Base-by-base conservation (phyloP, 2,329 filamentous ascomycete genomes). In the Bisporella sp. region DNA sequence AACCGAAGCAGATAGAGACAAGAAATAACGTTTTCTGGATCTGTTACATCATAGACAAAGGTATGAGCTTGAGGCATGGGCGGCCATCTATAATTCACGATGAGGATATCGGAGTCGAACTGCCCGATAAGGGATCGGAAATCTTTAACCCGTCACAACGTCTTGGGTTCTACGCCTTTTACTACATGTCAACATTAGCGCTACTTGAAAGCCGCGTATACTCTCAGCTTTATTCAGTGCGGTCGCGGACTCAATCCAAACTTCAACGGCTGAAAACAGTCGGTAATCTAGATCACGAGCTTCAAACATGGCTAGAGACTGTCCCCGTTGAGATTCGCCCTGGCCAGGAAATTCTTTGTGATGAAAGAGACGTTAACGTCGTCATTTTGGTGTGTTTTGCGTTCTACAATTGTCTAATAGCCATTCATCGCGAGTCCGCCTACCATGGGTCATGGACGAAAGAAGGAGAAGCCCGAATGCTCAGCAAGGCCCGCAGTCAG, bases 21-120 rank as follows among this genome's bases (percentile, higher is more conserved):
- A 48, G 59, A 45, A 48, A 54, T 12, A 61, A 62, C 46, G 56
- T 62, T 41, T 61, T 58, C 43, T 62, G 59, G 59, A 49, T 62
- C 6, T 51, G 56, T 42, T 54, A 54, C 41, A 37, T 60, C 12
- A 35, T 59, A 21, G 59, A 62, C 48, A 59, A 57, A 47, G 37
- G 41, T 4, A 49, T 54, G 31, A 55, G 48, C 35, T 47, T 50
- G 44, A 51, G 50, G 32, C 42, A 52, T 21, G 59, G 59, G 31
- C 53, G 57, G 30, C 59, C 59, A 12, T 60, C 59, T n/a, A 43
- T 54, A 13, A 58, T 62, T 37, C 54, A 57, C 28, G 59, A 62
- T 41, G 57, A 61, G 32, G 59, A 62, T 50, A 59, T 61, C 42
- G 59, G 47, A 28, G 49, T 62, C 41, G 55, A 60, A 31, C 51